A percentile compares a stretch with the other conserved stretches of the same genome.
Evolutionary conservation across 208 protist species (phyloP).

Genomic region (Trypanosoma mega): DNA sequence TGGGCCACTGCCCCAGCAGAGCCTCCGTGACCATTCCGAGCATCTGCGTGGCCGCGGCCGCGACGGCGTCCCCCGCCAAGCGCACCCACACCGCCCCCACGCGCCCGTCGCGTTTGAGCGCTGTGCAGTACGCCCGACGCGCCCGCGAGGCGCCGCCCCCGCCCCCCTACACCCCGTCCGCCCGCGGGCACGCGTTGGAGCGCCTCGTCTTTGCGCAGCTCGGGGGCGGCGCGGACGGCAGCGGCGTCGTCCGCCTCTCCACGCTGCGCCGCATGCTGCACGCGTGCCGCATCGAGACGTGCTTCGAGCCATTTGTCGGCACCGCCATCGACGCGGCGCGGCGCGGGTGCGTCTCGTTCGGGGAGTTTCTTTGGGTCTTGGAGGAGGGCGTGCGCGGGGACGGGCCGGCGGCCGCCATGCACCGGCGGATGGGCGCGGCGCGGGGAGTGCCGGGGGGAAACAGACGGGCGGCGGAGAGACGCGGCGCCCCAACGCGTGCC

Average conservation of each 20-base stretch:
- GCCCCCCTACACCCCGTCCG: background rate
- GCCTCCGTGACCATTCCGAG: no score
- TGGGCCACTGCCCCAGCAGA: no score
- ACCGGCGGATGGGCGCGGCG: background rate
- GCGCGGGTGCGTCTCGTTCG: conserved; percentile 26
- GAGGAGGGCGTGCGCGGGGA: conserved; percentile 22
- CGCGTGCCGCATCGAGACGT: conserved; percentile 22
- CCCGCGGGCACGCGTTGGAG: conserved; percentile 10
- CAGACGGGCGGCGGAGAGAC: background rate
- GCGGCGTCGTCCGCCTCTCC: conserved; percentile 22
- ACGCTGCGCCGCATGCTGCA: conserved; percentile 23
- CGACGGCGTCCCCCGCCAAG: no score
- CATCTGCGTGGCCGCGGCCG: no score
- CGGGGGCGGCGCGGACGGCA: conserved; percentile 18
- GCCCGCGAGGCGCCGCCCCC: background rate
- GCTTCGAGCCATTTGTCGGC: conserved; percentile 30
- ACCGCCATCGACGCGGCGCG: conserved; percentile 26
- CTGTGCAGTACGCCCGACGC: no score
- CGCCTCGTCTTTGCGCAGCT: conserved; percentile 12
- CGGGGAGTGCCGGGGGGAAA: background rate
- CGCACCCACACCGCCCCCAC: no score
- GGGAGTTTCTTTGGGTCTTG: conserved; percentile 45
- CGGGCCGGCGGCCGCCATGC: conserved; percentile 20
- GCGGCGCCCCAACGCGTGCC: background rate
- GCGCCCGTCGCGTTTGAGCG: no score